These are phyloP conservation scores for Cyclotella distinguenda DNA, from an alignment of 108 stramenopile species.

Conservation along the genomic window DNA sequence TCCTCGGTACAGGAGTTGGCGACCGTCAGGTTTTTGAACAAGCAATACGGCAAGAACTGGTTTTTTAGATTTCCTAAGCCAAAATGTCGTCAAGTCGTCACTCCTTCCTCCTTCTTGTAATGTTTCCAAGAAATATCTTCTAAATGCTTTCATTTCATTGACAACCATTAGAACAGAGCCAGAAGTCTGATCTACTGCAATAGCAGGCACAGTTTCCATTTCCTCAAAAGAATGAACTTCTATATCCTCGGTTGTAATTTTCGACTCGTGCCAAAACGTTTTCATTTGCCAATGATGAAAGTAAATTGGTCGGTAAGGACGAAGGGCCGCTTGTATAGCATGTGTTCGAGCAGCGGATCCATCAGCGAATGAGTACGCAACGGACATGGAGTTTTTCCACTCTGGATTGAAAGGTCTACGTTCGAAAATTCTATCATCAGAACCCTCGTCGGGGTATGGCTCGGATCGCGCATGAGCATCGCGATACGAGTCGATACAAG, in stretches of 20 bases:
- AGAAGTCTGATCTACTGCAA: conserved; percentile 56
- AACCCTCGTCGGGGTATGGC: conserved; percentile 55
- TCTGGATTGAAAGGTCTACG: conserved; percentile 61
- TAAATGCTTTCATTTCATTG: conserved; percentile 88
- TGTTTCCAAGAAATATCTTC: conserved; percentile 67
- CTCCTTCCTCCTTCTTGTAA: conserved; percentile 40
- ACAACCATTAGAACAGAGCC: conserved; percentile 57
- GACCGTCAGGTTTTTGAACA: conserved; percentile 64
- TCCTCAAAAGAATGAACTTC: conserved; percentile 91
- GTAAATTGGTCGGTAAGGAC: conserved; percentile 89
- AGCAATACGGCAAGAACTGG: conserved; percentile 96
- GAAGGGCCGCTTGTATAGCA: conserved; percentile 93
- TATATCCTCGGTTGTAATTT: conserved; percentile 87
- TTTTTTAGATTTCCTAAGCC: conserved; percentile 95
- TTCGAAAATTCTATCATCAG: conserved; percentile 7
- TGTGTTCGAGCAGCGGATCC: conserved; percentile 91
- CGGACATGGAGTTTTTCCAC: conserved; percentile 78
- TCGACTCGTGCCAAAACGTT: conserved; percentile 93
- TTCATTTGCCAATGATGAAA: conserved; percentile 95
- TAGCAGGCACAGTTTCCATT: conserved; percentile 90
- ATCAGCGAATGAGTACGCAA: conserved; percentile 93
- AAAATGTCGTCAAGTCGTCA: conserved; percentile 89
- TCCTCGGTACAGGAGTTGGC: conserved; percentile 80
- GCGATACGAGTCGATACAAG: conserved; percentile 81
- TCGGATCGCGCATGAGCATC: conserved; percentile 71